These are phyloP conservation scores for Leishmania braziliensis DNA, from an alignment of 208 protist species.

Conservation along the genomic window DNA sequence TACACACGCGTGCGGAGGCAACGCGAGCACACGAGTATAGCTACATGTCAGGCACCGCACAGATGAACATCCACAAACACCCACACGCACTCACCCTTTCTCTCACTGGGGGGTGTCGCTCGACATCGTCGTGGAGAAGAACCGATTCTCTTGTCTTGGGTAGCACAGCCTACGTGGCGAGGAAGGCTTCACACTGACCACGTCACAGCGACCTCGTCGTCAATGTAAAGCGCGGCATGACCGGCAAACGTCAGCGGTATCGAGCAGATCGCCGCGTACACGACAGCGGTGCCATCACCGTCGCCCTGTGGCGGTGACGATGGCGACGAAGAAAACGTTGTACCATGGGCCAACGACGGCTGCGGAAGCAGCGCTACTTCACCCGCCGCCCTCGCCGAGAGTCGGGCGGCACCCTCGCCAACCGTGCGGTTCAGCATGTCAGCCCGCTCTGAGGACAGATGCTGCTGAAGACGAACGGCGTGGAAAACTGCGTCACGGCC, in stretches of 20 bases:
- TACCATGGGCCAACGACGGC: background rate
- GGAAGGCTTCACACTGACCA: conserved; percentile 12
- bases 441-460: background rate
- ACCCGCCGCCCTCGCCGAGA: background rate
- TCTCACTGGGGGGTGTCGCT: background rate
- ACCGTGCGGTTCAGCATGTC: background rate
- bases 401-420: background rate
- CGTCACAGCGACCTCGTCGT: conserved; percentile 32
- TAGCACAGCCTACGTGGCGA: background rate
- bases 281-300: background rate
- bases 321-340: background rate
- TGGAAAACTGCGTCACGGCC: conserved; percentile 4
- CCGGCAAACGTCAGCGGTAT: conserved; percentile 25
- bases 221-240: conserved; percentile 27
- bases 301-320: background rate
- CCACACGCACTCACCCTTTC: background rate
- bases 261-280: conserved; percentile 26
- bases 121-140: background rate
- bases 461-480: background rate
- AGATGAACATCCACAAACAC: background rate
- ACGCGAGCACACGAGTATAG: background rate
- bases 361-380: conserved; percentile 19
- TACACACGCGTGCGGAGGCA: background rate
- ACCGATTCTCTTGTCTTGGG: background rate
- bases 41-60: background rate